Evolutionary conservation across 129 eudicot genomes (phyloP).

Genomic region (Tagetes patula): DNA sequence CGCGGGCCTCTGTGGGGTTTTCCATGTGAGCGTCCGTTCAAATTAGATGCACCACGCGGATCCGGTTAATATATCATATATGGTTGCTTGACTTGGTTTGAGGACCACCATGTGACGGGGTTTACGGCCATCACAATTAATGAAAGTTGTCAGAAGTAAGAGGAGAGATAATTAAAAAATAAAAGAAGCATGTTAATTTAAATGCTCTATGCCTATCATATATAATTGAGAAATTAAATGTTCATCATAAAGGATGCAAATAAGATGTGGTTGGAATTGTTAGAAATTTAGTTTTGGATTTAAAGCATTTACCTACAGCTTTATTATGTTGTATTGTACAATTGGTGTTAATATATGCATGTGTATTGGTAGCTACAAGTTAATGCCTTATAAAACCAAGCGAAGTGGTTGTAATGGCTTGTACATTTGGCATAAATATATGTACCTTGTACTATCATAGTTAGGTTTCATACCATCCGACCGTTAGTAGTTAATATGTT

Average conservation of each 20-base stretch:
- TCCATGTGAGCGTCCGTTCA: too few relatives aligned
- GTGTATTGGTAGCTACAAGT: slow-evolving; percentile 30
- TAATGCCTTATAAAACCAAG: slow-evolving; percentile 25
- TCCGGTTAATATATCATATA: too few relatives aligned
- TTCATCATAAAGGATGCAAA: slow-evolving; percentile 23
- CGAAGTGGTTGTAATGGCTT: slow-evolving; percentile 3
- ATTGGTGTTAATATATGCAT: slow-evolving; percentile 12
- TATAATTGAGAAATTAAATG: slow-evolving; percentile 32
- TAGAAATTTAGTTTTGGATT: slow-evolving; percentile 50
- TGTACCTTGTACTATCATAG: slow-evolving; percentile 18
- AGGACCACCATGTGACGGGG: too few relatives aligned
- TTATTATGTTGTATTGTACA: slow-evolving; percentile 19
- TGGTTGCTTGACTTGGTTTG: too few relatives aligned
- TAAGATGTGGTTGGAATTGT: slow-evolving; percentile 56
- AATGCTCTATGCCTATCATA: slow-evolving; percentile 20
- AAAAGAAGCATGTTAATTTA: slow-evolving; percentile 19
- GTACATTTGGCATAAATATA: slow-evolving; percentile 15
- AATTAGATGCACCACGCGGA: too few relatives aligned
- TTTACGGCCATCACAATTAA: too few relatives aligned
- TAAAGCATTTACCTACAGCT: slow-evolving; percentile 44
- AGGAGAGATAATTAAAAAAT: slow-evolving; percentile 4
- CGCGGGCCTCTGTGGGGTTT: too few relatives aligned
- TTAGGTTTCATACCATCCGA: slow-evolving; percentile 24
- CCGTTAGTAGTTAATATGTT: slow-evolving; percentile 21
- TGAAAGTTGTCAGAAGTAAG: background rate